Percentiles rank a stretch among this genome's conserved stretches.
Evolutionary conservation across 768 basidiomycete species (phyloP).

Genomic region (Serpula lacrymans): DNA sequence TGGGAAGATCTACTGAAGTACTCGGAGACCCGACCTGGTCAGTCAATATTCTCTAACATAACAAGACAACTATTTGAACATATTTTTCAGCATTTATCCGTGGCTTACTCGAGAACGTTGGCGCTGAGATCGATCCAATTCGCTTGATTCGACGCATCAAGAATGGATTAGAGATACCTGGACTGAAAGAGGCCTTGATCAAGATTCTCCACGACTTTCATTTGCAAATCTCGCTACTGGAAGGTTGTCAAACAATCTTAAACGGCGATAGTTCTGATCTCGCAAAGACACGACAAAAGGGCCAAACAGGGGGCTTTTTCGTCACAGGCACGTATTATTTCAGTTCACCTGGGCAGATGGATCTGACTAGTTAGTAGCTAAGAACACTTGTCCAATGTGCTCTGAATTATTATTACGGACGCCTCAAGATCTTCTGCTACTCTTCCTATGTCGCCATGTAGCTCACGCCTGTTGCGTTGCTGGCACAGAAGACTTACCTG

Average conservation of each 20-base stretch:
- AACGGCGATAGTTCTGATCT: slow-evolving; percentile 79
- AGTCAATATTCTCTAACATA: slow-evolving; percentile 16
- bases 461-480: slow-evolving; percentile 78
- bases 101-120: slow-evolving; percentile 91
- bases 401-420: slow-evolving; percentile 51
- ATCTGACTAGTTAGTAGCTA: slow-evolving; percentile 41
- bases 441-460: slow-evolving; percentile 87
- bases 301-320: slow-evolving; percentile 80
- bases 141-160: slow-evolving; percentile 91
- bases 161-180: slow-evolving; percentile 95
- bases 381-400: slow-evolving; percentile 68
- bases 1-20: slow-evolving; percentile 97
- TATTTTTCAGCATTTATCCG: slow-evolving; percentile 77
- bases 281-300: slow-evolving; percentile 61
- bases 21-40: slow-evolving; percentile 90
- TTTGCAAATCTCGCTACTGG: slow-evolving; percentile 86
- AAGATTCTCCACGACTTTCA: slow-evolving; percentile 98
- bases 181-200: slow-evolving; percentile 89
- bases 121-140: slow-evolving; percentile 93
- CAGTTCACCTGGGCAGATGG: background rate
- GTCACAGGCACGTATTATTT: slow-evolving; percentile 55
- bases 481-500: slow-evolving; percentile 61
- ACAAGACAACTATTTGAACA: background rate
- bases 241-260: slow-evolving; percentile 87
- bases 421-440: slow-evolving; percentile 57